Percentiles rank a stretch among this genome's conserved stretches.
phyloP scores from a whole-genome alignment of 2,329 filamentous ascomycete species.

The Talaromyces sp. region DNA sequence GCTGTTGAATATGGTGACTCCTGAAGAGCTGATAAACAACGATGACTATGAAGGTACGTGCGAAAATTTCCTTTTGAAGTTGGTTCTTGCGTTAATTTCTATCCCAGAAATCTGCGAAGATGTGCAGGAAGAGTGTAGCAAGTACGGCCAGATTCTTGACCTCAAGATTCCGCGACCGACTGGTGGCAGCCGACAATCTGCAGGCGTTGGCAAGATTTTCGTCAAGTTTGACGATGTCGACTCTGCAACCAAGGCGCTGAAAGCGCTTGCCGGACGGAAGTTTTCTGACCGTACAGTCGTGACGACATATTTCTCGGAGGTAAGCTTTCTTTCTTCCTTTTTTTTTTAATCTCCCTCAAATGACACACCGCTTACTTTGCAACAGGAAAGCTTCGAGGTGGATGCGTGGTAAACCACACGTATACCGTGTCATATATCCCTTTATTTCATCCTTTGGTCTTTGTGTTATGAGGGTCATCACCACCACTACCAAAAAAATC shows the following conservation, averaged over 20 bases:
- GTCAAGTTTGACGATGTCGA: constrained; percentile 83
- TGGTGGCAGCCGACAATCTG: constrained; percentile 74
- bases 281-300: constrained; percentile 96
- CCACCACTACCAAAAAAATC: neutral
- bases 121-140: constrained; percentile 84
- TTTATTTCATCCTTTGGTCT: neutral
- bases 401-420: constrained; percentile 64
- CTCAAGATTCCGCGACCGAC: constrained; percentile 88
- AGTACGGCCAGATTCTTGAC: constrained; percentile 80
- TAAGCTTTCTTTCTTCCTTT: constrained; percentile 35
- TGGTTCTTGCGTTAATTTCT: constrained; percentile 5
- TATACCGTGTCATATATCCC: neutral
- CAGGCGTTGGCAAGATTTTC: constrained; percentile 95
- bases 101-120: constrained; percentile 88
- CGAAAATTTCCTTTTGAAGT: neutral
- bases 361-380: neutral
- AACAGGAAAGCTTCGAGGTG: constrained; percentile 87
- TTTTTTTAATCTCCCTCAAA: constrained; percentile 26
- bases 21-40: constrained; percentile 86
- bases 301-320: constrained; percentile 93
- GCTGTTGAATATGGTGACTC: constrained; percentile 96
- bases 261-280: constrained; percentile 87
- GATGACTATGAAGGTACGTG: constrained; percentile 87
- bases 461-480: neutral
- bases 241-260: constrained; percentile 75